Evolutionary conservation across 345 rosid species (phyloP).

Genomic region (Gossypium mustelinum): DNA sequence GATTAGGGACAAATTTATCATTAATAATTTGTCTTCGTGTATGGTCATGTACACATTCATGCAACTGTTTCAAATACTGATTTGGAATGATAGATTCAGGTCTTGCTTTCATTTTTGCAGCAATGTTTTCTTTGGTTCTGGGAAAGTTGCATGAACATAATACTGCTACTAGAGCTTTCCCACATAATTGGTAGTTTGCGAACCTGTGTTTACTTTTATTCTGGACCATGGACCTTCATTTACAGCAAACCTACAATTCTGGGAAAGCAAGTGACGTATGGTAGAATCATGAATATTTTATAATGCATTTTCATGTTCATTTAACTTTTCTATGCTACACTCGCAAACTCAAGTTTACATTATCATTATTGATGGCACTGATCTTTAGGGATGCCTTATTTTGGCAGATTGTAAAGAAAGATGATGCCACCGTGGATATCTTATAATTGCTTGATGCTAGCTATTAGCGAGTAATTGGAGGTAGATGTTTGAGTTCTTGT

Average conservation of each 20-base stretch:
- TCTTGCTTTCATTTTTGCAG: background rate
- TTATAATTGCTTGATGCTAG: conserved; percentile 18
- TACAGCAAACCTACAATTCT: background rate
- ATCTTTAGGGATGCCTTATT: background rate
- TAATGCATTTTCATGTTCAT: background rate
- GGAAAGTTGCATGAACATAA: background rate
- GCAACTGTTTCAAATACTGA: background rate
- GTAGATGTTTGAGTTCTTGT: background rate
- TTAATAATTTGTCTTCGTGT: background rate
- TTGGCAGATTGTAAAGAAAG: conserved; percentile 62
- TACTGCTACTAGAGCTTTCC: background rate
- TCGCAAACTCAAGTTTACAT: conserved; percentile 9
- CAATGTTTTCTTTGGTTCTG: background rate
- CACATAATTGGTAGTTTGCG: background rate
- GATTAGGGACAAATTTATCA: background rate
- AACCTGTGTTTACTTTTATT: background rate
- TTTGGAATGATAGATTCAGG: background rate
- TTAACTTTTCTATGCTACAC: background rate
- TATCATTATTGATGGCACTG: conserved; percentile 1
- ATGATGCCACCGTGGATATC: conserved; percentile 32
- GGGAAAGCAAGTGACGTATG: background rate
- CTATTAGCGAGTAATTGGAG: background rate
- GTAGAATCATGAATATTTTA: background rate
- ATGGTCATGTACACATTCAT: background rate
- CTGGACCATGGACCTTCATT: background rate